Evolutionary conservation across 2,329 filamentous ascomycete species (phyloP), one percentile per base, ranked within the genome.

Genomic region (Xylaria sp.): DNA sequence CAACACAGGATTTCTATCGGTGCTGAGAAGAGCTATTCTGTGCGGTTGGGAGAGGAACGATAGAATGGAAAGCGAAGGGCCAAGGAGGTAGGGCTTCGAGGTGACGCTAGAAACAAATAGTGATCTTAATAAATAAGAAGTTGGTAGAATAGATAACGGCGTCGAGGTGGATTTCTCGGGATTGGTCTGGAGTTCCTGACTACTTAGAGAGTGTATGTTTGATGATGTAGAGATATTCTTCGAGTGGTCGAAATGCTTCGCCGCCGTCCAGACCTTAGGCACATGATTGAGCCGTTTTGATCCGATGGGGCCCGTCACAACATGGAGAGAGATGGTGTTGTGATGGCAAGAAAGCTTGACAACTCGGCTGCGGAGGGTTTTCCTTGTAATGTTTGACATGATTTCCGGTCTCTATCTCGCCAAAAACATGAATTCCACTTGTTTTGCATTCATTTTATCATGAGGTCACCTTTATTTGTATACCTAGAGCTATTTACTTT

Each of bases 81-180:
- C 28, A n/a, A 54, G 38, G 17, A 54, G 37, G 28, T 54, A 54
- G 17, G 51, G 38, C 43, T 54, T 54, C 2, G 38, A 19, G 25
- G 37, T 33, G 17, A 43, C 9, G 7, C 11, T 43, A 19, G 51
- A 33, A 7, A 54, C n/a, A 8, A 54, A 23, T 14, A 54, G 51
- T 23, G 51, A 54, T 43, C 51, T 43, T 9, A 54, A 23, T 40
- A 54, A 21, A 6, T 33, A 14, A n/a, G 38, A 25, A 25, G 31
- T 54, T 7, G 51, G 51, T 8, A 54, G 21, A 54, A 38, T 33
- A n/a, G 51, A 31, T 15, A 54, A 45, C 8, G 51, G 51, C n/a
- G 51, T 21, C 25, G 25, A 17, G 33, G 23, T 23, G 9, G 38
- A 35, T 9, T 3, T n/a, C 38, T 25, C 23, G 31, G 15, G 3